phyloP scores from a whole-genome alignment of 2,329 filamentous ascomycete species.

The Paraphoma chrysanthemicola region DNA sequence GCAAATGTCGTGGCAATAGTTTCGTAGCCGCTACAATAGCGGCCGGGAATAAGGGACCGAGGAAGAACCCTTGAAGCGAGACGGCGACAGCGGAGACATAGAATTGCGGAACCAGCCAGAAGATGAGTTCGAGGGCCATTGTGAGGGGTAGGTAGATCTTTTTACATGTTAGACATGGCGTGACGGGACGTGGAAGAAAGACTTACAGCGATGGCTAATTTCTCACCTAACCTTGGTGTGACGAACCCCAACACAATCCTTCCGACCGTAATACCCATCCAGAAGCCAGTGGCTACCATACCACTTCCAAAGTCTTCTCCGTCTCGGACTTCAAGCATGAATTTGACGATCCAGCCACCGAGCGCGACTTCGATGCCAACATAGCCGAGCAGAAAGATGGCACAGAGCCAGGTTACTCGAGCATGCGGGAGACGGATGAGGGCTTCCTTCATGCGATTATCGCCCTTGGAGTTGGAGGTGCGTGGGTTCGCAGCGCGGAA shows the following conservation, averaged over 20 bases:
- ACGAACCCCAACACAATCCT: slow-evolving; percentile 77
- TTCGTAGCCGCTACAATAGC: slow-evolving; percentile 77
- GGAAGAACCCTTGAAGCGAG: slow-evolving; percentile 76
- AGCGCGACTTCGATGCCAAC: slow-evolving; percentile 79
- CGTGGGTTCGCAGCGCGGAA: slow-evolving; percentile 62
- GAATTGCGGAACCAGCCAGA: slow-evolving; percentile 83
- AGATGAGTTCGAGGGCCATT: slow-evolving; percentile 72
- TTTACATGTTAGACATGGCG: background rate
- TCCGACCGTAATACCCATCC: slow-evolving; percentile 81
- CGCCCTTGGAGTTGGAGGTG: slow-evolving; percentile 48
- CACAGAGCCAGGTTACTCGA: slow-evolving; percentile 74
- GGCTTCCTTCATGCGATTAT: slow-evolving; percentile 60
- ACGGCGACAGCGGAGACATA: slow-evolving; percentile 76
- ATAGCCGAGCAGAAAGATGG: slow-evolving; percentile 78
- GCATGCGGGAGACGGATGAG: slow-evolving; percentile 55
- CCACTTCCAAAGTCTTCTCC: slow-evolving; percentile 75
- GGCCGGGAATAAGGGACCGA: slow-evolving; percentile 80
- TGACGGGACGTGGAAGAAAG: background rate
- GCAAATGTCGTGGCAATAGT: slow-evolving; percentile 73
- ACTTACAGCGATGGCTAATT: slow-evolving; percentile 57
- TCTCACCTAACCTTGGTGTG: slow-evolving; percentile 77
- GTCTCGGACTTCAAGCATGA: slow-evolving; percentile 81
- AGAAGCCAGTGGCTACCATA: slow-evolving; percentile 80
- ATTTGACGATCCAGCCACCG: slow-evolving; percentile 79
- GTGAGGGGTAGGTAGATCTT: slow-evolving; percentile 69